phyloP scores from a whole-genome alignment of 192 early-diverging fungal genomes.

The Spinellus fusiger region DNA sequence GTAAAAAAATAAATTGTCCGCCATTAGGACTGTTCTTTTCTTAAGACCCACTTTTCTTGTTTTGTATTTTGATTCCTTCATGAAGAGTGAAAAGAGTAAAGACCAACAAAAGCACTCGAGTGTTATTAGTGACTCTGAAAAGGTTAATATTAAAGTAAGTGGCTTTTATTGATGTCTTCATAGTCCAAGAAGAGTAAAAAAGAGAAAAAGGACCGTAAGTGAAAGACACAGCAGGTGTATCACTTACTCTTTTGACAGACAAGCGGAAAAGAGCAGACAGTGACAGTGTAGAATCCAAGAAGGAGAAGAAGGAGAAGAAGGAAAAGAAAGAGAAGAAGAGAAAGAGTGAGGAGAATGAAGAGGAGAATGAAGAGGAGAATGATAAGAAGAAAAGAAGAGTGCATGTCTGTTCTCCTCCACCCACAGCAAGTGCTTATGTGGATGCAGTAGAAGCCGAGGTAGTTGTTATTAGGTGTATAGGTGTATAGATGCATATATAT shows the following conservation, averaged over 20 bases:
- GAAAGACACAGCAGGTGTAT: no score
- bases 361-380: constrained; percentile 18
- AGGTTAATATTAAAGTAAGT: not conserved
- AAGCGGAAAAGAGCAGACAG: constrained; percentile 1
- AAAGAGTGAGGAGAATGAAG: not conserved
- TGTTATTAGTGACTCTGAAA: not conserved
- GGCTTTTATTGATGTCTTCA: not conserved
- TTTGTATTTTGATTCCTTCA: not conserved
- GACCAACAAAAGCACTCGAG: not conserved
- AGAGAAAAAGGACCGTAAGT: constrained; percentile 29
- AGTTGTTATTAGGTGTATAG: constrained; percentile 3
- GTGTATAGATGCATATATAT: constrained; percentile 4
- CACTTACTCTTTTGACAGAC: no score
- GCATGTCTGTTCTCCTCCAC: not conserved
- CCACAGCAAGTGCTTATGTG: not conserved
- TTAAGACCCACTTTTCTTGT: no score
- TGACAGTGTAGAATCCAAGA: constrained; percentile 26
- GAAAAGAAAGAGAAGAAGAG: constrained; percentile 23
- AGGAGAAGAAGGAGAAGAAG: constrained; percentile 32
- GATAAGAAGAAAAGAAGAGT: constrained; percentile 28
- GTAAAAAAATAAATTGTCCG: not conserved
- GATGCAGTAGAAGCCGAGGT: not conserved
- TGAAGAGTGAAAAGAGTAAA: constrained; percentile 21
- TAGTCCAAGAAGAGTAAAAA: constrained; percentile 18
- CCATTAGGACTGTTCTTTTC: not conserved